phyloP scores from a whole-genome alignment of 345 rosid species.

The Arabis hirsuta region DNA sequence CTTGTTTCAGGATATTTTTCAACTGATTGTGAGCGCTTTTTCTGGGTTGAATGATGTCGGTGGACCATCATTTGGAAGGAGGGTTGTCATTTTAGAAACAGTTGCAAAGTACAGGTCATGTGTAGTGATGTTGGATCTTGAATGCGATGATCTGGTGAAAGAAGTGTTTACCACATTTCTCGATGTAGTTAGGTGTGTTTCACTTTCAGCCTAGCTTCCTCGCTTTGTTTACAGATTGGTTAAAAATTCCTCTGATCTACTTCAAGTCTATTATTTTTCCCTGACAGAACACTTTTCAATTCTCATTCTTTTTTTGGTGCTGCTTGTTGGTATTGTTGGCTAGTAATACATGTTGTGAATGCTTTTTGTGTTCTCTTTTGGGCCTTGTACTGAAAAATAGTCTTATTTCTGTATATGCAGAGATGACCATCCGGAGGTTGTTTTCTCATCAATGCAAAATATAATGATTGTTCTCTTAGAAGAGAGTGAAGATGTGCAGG shows the following conservation, averaged over 20 bases:
- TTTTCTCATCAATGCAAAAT: constrained; percentile 85
- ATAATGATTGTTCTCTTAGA: constrained; percentile 85
- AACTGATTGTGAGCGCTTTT: constrained; percentile 82
- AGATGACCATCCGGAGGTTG: constrained; percentile 92
- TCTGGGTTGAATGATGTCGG: constrained; percentile 77
- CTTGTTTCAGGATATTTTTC: constrained; percentile 78
- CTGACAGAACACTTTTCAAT: neutral
- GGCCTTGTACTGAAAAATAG: constrained; percentile 6
- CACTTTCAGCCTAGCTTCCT: constrained; percentile 7
- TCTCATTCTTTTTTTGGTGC: neutral
- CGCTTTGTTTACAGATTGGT: constrained; percentile 9
- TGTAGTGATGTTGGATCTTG: constrained; percentile 97
- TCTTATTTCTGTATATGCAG: constrained; percentile 53
- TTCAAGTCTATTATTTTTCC: constrained; percentile 9
- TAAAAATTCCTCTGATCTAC: neutral
- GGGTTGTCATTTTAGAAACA: constrained; percentile 91
- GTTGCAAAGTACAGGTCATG: constrained; percentile 95
- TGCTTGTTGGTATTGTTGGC: neutral
- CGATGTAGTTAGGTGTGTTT: constrained; percentile 84
- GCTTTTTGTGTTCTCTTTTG: neutral
- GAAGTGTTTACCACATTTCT: constrained; percentile 91
- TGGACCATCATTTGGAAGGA: constrained; percentile 93
- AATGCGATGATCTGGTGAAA: constrained; percentile 88
- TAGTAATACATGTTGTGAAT: constrained; percentile 19
- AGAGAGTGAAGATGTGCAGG: constrained; percentile 90